These are phyloP conservation scores for Closterium sp. DNA, from an alignment of 139 green algal species.

Conservation along the genomic window DNA sequence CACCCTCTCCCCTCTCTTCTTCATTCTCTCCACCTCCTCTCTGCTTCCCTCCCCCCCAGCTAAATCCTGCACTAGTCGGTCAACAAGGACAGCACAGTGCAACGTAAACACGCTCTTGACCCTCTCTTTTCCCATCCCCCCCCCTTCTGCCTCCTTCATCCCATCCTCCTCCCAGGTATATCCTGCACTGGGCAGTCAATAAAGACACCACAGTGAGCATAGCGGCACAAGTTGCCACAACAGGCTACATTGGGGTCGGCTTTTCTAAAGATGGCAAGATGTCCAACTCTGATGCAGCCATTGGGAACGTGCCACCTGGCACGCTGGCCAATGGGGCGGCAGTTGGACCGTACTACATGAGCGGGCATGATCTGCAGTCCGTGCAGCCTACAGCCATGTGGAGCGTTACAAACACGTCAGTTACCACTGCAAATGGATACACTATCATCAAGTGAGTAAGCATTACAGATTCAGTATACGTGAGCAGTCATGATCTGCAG, in stretches of 20 bases:
- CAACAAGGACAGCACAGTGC: no score
- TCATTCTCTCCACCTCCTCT: no score
- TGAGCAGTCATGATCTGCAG: neutral
- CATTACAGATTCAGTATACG: neutral
- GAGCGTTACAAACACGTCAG: neutral
- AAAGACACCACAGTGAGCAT: neutral
- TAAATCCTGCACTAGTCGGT: no score
- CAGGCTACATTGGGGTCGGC: neutral
- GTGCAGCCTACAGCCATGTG: neutral
- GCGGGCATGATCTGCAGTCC: neutral
- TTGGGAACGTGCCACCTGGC: neutral
- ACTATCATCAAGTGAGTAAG: neutral
- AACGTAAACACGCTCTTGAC: no score
- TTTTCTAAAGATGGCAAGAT: neutral
- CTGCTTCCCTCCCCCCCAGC: no score
- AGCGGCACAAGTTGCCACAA: neutral
- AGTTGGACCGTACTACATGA: neutral
- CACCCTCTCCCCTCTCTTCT: no score
- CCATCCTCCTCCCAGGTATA: neutral
- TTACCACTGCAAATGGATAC: neutral
- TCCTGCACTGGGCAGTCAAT: neutral
- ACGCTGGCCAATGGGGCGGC: neutral
- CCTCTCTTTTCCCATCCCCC: no score
- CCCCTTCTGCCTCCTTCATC: no score
- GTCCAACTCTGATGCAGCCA: neutral